Evolutionary conservation across 306 rosid species (phyloP).

Genomic region (Pyrus pyrifolia): DNA sequence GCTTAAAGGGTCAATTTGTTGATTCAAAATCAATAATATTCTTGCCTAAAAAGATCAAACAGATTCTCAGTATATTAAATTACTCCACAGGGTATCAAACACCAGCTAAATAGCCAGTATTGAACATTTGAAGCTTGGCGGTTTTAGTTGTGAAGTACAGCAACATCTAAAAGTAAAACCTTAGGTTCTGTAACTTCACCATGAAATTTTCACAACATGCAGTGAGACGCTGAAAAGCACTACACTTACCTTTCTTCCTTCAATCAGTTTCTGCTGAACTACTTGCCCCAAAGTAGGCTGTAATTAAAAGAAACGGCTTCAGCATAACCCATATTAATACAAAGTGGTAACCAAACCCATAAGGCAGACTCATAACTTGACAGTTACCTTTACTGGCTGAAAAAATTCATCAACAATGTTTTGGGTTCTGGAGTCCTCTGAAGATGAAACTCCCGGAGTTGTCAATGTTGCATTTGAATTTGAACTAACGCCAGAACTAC

Average conservation of each 20-base stretch:
- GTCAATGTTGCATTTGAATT: constrained; percentile 32
- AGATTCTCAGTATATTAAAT: not conserved
- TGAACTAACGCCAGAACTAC: constrained; percentile 49
- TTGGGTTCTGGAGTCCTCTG: constrained; percentile 64
- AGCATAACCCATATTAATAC: constrained; percentile 18
- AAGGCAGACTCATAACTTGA: not conserved
- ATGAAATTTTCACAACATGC: not conserved
- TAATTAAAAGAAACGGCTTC: constrained; percentile 13
- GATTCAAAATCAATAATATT: not conserved
- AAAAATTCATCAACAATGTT: constrained; percentile 65
- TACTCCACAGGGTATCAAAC: not conserved
- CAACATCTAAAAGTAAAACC: not conserved
- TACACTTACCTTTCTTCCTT: constrained; percentile 83
- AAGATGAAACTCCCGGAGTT: constrained; percentile 36
- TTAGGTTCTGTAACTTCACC: not conserved
- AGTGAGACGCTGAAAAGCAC: constrained; percentile 2
- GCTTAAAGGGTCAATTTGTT: constrained; percentile 2
- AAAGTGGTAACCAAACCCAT: not conserved
- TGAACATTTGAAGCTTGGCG: not conserved
- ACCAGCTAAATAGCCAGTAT: not conserved
- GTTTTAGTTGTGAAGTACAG: not conserved
- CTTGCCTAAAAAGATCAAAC: not conserved
- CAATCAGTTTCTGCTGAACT: constrained; percentile 84
- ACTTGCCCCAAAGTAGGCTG: constrained; percentile 93
- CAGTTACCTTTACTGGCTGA: constrained; percentile 64